phyloP scores from a whole-genome alignment of 257 asterid species.

The Gentiana straminea region DNA sequence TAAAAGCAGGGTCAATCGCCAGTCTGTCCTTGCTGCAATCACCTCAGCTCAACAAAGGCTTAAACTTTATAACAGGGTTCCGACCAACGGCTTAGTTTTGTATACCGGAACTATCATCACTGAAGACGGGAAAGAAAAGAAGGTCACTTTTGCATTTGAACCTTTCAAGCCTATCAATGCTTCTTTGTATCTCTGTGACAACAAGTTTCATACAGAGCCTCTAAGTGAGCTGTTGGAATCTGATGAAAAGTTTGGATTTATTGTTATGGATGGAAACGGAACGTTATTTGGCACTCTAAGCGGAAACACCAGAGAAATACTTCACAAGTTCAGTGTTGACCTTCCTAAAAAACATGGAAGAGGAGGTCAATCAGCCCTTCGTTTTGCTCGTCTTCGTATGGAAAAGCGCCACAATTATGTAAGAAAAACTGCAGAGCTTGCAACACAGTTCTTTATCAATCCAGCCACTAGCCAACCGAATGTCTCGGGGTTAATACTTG shows the following conservation, averaged over 20 bases:
- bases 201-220: constrained; percentile 36
- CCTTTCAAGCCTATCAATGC: constrained; percentile 41
- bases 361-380: constrained; percentile 44
- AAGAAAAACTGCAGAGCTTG: constrained; percentile 40
- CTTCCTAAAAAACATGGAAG: constrained; percentile 43
- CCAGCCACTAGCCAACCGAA: constrained; percentile 42
- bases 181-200: constrained; percentile 36
- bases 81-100: constrained; percentile 33
- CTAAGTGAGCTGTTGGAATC: constrained; percentile 34
- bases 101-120: constrained; percentile 33
- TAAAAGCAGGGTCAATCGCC: constrained; percentile 38
- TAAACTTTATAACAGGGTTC: constrained; percentile 32
- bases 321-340: constrained; percentile 38
- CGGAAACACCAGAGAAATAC: constrained; percentile 38
- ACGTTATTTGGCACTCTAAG: constrained; percentile 40
- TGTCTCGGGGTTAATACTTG: constrained; percentile 34
- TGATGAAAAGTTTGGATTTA: constrained; percentile 41
- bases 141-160: constrained; percentile 33
- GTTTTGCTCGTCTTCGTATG: constrained; percentile 42
- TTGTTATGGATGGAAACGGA: constrained; percentile 43
- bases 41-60: constrained; percentile 40
- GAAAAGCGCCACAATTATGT: constrained; percentile 42
- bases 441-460: constrained; percentile 34
- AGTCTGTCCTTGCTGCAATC: constrained; percentile 34
- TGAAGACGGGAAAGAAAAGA: constrained; percentile 41